These are phyloP conservation scores for Colletotrichum salicis DNA, from an alignment of 2,329 filamentous ascomycete species.

Conservation along the genomic window DNA sequence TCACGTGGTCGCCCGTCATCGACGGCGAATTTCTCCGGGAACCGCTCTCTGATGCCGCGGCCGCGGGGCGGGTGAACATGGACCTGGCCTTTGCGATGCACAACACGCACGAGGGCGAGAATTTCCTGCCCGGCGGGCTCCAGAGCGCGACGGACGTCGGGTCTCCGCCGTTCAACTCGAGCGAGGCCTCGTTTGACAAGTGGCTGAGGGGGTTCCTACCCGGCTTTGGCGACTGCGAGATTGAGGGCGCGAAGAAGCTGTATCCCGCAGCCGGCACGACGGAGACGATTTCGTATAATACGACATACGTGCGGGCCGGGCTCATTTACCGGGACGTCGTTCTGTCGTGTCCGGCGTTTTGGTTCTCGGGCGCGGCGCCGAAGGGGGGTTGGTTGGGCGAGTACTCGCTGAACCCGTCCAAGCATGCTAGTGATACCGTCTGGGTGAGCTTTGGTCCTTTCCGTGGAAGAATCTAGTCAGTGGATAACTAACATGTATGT, in stretches of 20 bases:
- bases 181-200: constrained; percentile 56
- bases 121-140: constrained; percentile 66
- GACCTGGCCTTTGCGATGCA: constrained; percentile 65
- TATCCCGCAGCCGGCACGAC: constrained; percentile 61
- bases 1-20: constrained; percentile 70
- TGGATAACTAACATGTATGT: background rate
- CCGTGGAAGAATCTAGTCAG: background rate
- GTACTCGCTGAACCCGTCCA: constrained; percentile 69
- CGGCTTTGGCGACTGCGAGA: constrained; percentile 50
- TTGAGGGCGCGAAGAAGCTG: constrained; percentile 51
- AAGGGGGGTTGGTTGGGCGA: constrained; percentile 64
- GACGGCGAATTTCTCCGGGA: constrained; percentile 63
- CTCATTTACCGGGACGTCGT: constrained; percentile 68
- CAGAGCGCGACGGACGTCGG: constrained; percentile 44
- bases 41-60: constrained; percentile 56
- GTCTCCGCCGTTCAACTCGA: constrained; percentile 60
- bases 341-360: constrained; percentile 69
- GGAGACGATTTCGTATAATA: constrained; percentile 62
- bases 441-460: constrained; percentile 53
- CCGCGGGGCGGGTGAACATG: constrained; percentile 52
- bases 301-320: constrained; percentile 62
- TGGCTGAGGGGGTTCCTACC: constrained; percentile 68
- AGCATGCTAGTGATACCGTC: constrained; percentile 66
- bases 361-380: constrained; percentile 59
- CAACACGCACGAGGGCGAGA: constrained; percentile 72